phyloP scores from a whole-genome alignment of 306 rosid genomes.

The Datisca glomerata region DNA sequence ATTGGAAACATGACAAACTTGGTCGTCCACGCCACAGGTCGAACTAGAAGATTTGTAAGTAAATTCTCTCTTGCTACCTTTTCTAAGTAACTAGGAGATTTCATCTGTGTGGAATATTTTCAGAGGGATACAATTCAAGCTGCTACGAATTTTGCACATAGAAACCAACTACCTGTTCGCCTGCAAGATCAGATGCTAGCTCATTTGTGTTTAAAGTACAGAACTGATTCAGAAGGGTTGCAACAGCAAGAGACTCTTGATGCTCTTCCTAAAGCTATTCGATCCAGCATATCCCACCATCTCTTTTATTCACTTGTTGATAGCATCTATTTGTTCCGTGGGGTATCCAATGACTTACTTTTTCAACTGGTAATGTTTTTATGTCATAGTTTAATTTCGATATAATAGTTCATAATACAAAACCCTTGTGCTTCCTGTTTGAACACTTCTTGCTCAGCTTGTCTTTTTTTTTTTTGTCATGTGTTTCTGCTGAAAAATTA shows the following conservation, averaged over 20 bases:
- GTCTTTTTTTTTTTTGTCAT: neutral
- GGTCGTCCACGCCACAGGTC: constrained; percentile 61
- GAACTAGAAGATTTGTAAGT: constrained; percentile 72
- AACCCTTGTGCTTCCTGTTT: constrained; percentile 2
- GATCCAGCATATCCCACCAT: constrained; percentile 48
- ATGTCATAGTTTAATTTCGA: neutral
- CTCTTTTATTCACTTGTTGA: constrained; percentile 54
- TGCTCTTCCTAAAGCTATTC: constrained; percentile 74
- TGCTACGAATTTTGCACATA: constrained; percentile 47
- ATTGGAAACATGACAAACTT: constrained; percentile 87
- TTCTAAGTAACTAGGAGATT: neutral
- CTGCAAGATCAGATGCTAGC: constrained; percentile 77
- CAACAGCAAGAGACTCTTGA: constrained; percentile 77
- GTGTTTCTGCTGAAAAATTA: no score
- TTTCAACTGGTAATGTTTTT: constrained; percentile 64
- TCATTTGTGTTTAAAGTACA: constrained; percentile 59
- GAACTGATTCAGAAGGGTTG: constrained; percentile 71
- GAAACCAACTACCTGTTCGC: constrained; percentile 54
- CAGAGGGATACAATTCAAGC: constrained; percentile 70
- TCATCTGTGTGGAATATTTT: constrained; percentile 8
- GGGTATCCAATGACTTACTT: constrained; percentile 59
- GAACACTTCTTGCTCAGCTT: neutral
- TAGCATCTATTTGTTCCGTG: constrained; percentile 47
- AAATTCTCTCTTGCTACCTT: neutral
- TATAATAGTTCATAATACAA: neutral